A percentile compares a stretch with the other conserved stretches of the same genome.
Evolutionary conservation across 2,329 filamentous ascomycete species (phyloP).

Genomic region (Ophiostoma sp.): DNA sequence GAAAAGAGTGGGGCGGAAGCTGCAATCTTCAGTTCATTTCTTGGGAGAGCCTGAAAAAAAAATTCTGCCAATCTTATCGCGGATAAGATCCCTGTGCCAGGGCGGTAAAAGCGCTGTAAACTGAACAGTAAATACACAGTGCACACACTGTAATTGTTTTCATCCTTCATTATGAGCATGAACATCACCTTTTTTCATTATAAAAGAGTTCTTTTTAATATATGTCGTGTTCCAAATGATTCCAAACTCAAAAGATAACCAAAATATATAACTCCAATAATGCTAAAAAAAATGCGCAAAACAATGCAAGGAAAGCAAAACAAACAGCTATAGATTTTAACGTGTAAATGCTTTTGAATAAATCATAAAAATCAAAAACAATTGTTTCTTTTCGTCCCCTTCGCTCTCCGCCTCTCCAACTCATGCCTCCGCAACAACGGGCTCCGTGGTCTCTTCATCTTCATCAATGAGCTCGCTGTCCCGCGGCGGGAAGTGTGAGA

Average conservation of each 20-base stretch:
- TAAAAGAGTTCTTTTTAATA: background rate
- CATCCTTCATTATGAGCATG: background rate
- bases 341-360: background rate
- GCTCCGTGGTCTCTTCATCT: background rate
- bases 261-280: background rate
- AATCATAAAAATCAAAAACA: too few species aligned
- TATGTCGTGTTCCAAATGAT: background rate
- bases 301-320: background rate
- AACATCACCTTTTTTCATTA: background rate
- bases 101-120: slow-evolving; percentile 14
- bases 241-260: background rate
- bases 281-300: background rate
- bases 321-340: background rate
- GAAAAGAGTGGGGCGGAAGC: slow-evolving; percentile 3
- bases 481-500: slow-evolving; percentile 46
- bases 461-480: slow-evolving; percentile 40
- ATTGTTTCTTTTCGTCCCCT: background rate
- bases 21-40: background rate
- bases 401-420: background rate
- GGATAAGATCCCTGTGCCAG: slow-evolving; percentile 12
- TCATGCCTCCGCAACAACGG: background rate
- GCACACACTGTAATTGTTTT: background rate
- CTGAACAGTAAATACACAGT: background rate
- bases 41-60: slow-evolving; percentile 6
- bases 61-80: slow-evolving; percentile 27